Percentiles rank a stretch among this genome's conserved stretches.
These are phyloP conservation scores for Telfairia occidentalis DNA, from an alignment of 331 rosid genomes.

Conservation along the genomic window DNA sequence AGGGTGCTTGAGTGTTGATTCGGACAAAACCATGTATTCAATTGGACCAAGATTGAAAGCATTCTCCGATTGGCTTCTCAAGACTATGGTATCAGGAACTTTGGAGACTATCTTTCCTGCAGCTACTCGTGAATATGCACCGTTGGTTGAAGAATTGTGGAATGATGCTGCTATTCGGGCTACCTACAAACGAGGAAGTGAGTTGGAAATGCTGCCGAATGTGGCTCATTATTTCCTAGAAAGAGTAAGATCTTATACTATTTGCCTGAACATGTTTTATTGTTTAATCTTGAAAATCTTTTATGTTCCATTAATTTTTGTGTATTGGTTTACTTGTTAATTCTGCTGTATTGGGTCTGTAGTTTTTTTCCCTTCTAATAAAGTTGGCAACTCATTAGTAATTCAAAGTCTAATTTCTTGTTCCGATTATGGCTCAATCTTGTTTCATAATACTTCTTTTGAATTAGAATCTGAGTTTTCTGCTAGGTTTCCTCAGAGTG, in stretches of 20 bases:
- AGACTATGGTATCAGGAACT: slow-evolving; percentile 82
- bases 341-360: neutral
- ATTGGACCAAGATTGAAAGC: slow-evolving; percentile 82
- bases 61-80: slow-evolving; percentile 97
- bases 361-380: neutral
- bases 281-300: neutral
- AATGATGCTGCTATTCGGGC: slow-evolving; percentile 73
- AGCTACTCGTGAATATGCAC: slow-evolving; percentile 93
- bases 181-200: slow-evolving; percentile 73
- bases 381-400: neutral
- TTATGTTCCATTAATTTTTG: neutral
- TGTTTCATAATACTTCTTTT: too few species aligned
- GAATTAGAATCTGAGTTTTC: neutral
- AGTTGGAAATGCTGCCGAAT: slow-evolving; percentile 81
- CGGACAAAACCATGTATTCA: slow-evolving; percentile 48
- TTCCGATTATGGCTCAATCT: too few species aligned
- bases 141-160: slow-evolving; percentile 85
- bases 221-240: slow-evolving; percentile 86
- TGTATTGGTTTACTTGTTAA: neutral
- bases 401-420: neutral
- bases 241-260: slow-evolving; percentile 44
- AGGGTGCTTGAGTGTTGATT: slow-evolving; percentile 31
- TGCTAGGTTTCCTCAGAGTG: neutral
- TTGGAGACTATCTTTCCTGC: slow-evolving; percentile 95
- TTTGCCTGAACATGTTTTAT: slow-evolving; percentile 2